Conservation (phyloP, 2,329 filamentous ascomycete species). For the Dactylellina sp. region DNA sequence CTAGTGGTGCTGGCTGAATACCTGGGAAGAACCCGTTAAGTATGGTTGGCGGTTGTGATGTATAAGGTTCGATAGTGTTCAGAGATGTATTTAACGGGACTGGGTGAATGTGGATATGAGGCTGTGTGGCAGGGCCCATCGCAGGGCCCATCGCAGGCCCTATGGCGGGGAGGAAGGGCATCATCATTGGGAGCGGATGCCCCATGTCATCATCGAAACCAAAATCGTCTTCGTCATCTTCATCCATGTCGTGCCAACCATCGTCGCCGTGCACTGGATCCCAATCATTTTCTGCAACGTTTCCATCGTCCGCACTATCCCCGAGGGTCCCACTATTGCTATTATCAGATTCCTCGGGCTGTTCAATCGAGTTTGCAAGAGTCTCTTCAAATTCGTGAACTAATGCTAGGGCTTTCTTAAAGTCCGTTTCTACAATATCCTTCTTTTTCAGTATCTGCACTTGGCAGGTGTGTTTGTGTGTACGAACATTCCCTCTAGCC, state of each 20-base stretch:
- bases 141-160: too few relatives aligned
- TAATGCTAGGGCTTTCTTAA: conserved; percentile 10
- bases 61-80: conserved; percentile 1
- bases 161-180: conserved; percentile 24
- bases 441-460: conserved; percentile 33
- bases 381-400: conserved; percentile 29
- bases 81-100: neutral
- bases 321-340: neutral
- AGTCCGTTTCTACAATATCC: conserved; percentile 11
- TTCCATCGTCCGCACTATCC: neutral
- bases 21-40: neutral
- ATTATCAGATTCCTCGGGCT: neutral
- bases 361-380: neutral
- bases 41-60: neutral
- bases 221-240: conserved; percentile 11
- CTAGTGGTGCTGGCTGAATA: conserved; percentile 2
- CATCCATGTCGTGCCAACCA: conserved; percentile 16
- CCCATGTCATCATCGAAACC: conserved; percentile 7
- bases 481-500: conserved; percentile 28
- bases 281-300: neutral
- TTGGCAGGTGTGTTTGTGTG: conserved; percentile 21
- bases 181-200: conserved; percentile 11
- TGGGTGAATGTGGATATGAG: conserved; percentile 8
- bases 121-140: neutral
- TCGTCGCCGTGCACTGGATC: conserved; percentile 7